phyloP scores from a whole-genome alignment of 257 asterid species.

The Anisodus tanguticus region DNA sequence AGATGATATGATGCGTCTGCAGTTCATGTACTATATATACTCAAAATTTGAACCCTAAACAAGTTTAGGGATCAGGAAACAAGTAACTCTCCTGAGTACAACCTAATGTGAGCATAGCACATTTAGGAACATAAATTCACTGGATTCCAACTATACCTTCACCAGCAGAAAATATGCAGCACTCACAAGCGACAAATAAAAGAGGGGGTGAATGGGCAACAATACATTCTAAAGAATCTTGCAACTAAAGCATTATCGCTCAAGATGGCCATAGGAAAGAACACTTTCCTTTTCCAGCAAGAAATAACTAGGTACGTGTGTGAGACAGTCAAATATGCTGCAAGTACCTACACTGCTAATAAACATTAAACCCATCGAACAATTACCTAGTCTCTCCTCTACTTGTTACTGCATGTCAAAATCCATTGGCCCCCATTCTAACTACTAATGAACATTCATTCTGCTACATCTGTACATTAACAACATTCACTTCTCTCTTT shows the following conservation, averaged over 20 bases:
- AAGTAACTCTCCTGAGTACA: neutral
- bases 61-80: conserved; percentile 51
- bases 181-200: neutral
- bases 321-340: neutral
- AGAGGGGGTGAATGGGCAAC: neutral
- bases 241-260: neutral
- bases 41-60: conserved; percentile 64
- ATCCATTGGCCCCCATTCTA: conserved; percentile 4
- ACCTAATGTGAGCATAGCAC: neutral
- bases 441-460: neutral
- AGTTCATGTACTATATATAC: conserved; percentile 60
- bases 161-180: neutral
- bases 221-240: neutral
- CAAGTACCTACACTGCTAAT: neutral
- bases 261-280: neutral
- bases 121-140: neutral
- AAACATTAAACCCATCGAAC: neutral
- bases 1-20: conserved; percentile 63
- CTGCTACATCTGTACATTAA: neutral
- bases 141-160: neutral
- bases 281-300: neutral
- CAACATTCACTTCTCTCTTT: conserved; percentile 7
- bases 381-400: neutral
- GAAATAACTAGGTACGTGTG: neutral
- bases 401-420: neutral